Percentiles rank a stretch among this genome's conserved stretches.
phyloP scores from a whole-genome alignment of 805 yeast species.

The Saccharomyces jurei region DNA sequence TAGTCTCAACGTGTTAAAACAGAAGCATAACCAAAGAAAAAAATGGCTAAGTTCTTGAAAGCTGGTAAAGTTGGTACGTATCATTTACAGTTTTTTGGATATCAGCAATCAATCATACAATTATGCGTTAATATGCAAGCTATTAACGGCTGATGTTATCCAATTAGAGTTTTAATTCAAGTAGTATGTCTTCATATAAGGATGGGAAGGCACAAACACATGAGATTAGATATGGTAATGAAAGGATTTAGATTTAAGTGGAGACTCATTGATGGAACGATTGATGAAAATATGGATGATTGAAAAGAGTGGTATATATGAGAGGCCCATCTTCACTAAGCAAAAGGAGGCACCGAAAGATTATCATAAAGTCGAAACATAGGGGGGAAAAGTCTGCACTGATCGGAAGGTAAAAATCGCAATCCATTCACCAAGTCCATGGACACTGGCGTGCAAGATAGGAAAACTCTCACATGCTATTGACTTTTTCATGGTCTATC shows the following conservation, averaged over 20 bases:
- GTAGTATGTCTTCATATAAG: neutral
- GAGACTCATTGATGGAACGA: neutral
- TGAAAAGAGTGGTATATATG: neutral
- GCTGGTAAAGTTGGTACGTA: conserved; percentile 90
- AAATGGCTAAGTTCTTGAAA: conserved; percentile 98
- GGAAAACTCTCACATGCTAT: neutral
- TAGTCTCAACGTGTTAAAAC: conserved; percentile 6
- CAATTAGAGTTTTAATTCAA: neutral
- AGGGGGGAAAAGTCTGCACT: neutral
- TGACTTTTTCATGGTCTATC: neutral
- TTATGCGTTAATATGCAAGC: neutral
- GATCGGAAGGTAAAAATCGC: neutral
- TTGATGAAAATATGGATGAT: neutral
- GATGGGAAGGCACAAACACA: neutral
- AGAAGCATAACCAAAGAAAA: conserved; percentile 29
- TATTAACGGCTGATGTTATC: neutral
- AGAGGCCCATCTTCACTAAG: neutral
- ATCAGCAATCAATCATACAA: neutral
- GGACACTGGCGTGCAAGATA: neutral
- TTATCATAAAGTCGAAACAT: neutral
- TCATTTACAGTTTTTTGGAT: neutral
- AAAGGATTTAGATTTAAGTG: neutral
- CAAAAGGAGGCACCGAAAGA: neutral
- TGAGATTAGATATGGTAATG: neutral
- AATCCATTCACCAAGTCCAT: neutral